Conservation (phyloP, 2,329 filamentous ascomycete species). For the Anthostomella pinea region DNA sequence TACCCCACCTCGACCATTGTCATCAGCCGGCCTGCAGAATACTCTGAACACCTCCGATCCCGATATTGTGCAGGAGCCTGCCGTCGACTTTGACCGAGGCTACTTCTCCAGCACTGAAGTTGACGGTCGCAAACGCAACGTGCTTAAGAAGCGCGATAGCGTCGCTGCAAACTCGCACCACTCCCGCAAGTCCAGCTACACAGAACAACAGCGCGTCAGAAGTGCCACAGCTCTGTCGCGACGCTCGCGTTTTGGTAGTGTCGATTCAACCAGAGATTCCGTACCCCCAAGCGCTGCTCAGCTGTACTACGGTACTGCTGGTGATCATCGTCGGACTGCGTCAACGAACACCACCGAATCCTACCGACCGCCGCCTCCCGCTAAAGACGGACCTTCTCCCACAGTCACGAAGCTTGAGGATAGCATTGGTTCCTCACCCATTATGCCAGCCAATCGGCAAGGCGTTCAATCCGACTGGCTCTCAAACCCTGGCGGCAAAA, state of each 20-base stretch:
- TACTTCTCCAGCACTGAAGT: slow-evolving; percentile 91
- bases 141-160: slow-evolving; percentile 76
- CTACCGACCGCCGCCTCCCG: slow-evolving; percentile 46
- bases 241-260: slow-evolving; percentile 76
- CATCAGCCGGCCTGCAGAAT: slow-evolving; percentile 51
- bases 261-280: slow-evolving; percentile 68
- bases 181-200: slow-evolving; percentile 71
- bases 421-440: slow-evolving; percentile 39
- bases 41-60: slow-evolving; percentile 37
- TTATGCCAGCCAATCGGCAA: slow-evolving; percentile 40
- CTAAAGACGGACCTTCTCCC: slow-evolving; percentile 54
- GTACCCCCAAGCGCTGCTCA: slow-evolving; percentile 61
- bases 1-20: slow-evolving; percentile 45
- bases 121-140: slow-evolving; percentile 68
- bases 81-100: slow-evolving; percentile 72
- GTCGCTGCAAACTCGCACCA: slow-evolving; percentile 61
- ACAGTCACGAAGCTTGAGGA: slow-evolving; percentile 61
- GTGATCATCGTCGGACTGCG: slow-evolving; percentile 57
- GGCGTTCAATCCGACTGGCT: slow-evolving; percentile 56
- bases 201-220: slow-evolving; percentile 68
- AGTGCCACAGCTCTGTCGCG: slow-evolving; percentile 64
- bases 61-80: slow-evolving; percentile 41
- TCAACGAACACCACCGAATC: slow-evolving; percentile 58
- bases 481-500: slow-evolving; percentile 49
- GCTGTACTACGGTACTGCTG: slow-evolving; percentile 62